phyloP scores from a whole-genome alignment of 2,329 filamentous ascomycete species.

The Alternaria arbusti region DNA sequence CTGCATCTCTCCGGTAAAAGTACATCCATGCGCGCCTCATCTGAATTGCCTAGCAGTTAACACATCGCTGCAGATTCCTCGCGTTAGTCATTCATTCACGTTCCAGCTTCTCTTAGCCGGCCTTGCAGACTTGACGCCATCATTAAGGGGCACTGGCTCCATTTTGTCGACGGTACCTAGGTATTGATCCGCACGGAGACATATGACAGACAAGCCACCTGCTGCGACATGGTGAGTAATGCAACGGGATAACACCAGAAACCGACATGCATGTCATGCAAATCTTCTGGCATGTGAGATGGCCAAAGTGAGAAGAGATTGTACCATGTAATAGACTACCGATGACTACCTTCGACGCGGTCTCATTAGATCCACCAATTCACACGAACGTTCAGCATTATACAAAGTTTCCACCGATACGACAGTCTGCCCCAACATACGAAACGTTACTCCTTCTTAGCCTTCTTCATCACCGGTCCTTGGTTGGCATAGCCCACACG shows the following conservation, averaged over 20 bases:
- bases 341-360: background rate
- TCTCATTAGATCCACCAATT: background rate
- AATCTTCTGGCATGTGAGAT: background rate
- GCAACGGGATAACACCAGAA: background rate
- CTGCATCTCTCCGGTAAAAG: background rate
- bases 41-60: background rate
- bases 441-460: background rate
- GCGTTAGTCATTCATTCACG: accelerated
- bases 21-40: background rate
- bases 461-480: background rate
- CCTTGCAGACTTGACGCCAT: background rate
- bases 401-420: background rate
- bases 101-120: background rate
- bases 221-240: background rate
- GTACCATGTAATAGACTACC: background rate
- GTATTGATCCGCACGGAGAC: background rate
- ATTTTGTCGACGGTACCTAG: background rate
- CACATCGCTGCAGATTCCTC: background rate
- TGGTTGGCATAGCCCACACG: background rate
- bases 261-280: background rate
- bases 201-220: background rate
- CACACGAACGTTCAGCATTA: background rate
- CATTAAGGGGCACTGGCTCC: background rate
- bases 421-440: background rate
- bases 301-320: background rate